A percentile compares a stretch with the other conserved stretches of the same genome.
phyloP scores from a whole-genome alignment of 768 basidiomycete genomes.

The Mycena chlorophos region DNA sequence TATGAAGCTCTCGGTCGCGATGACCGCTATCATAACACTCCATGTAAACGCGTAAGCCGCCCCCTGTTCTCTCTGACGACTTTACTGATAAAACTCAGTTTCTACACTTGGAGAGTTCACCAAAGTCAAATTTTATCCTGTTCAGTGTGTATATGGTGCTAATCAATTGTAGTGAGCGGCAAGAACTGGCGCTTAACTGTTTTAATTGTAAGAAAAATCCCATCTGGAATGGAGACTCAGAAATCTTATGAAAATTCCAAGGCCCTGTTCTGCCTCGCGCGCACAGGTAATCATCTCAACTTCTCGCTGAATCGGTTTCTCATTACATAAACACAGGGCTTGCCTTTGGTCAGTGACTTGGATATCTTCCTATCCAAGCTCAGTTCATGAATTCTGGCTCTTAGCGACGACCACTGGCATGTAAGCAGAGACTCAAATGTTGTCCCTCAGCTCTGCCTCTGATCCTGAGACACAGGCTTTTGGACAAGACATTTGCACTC shows the following conservation, averaged over 20 bases:
- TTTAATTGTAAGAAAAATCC: not conserved
- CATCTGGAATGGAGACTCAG: not conserved
- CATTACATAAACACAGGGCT: too few relatives aligned
- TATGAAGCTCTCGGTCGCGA: not conserved
- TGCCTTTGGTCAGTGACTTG: not conserved
- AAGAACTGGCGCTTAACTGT: conserved; percentile 6
- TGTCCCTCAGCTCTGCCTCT: not conserved
- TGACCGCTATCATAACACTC: not conserved
- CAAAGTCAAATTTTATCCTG: conserved; percentile 5
- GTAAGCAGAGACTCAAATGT: not conserved
- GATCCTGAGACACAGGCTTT: not conserved
- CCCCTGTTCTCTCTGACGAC: not conserved
- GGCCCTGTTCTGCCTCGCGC: conserved; percentile 4
- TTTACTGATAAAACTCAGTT: not conserved
- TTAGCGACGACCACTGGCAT: not conserved
- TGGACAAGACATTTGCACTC: not conserved
- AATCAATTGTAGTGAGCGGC: conserved; percentile 4
- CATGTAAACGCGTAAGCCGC: conserved; percentile 4
- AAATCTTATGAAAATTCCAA: not conserved
- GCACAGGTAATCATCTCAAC: not conserved
- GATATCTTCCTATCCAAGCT: not conserved
- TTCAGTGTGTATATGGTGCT: not conserved
- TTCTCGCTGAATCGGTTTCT: not conserved
- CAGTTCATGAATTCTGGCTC: not conserved
- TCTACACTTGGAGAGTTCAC: conserved; percentile 10